Base-by-base conservation (phyloP, 805 yeast genomes). In the Schwanniomyces pseudopolymorphus region DNA sequence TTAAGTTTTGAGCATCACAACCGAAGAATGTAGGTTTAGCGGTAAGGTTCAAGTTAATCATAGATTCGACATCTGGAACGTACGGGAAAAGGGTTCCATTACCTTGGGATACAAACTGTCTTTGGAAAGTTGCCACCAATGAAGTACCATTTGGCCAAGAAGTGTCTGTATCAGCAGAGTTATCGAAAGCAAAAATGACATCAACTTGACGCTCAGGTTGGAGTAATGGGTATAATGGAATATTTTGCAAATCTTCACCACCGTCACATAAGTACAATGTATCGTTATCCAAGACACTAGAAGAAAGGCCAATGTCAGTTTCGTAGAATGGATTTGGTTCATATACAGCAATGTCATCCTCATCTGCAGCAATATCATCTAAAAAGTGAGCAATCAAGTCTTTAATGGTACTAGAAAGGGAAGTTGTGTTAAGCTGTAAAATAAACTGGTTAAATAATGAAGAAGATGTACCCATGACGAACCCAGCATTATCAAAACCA, bases 401-500 rank as follows among this genome's bases (percentile, higher is more conserved):
- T 25, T 58, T 52, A 14, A 69, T 47, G 1, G 57, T 52, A 37
- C 46, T 37, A 7, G 66, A 58, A 33, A 62, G 51, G 13, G 55
- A 41, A 20, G 56, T 57, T 17, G 80, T 61, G 60, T 85, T 82
- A 47, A 86, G 63, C 52, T 77, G 75, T 39, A 85, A 64, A 16
- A 87, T 59, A 43, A 84, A 71, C 61, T 81, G 83, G 60, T 87
- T 89, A 72, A 89, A 89, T 40, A 89, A 66, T 1, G 92, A 75
- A 2, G 96, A 85, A 1, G 96, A 87, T 5, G 96, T 84, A 33
- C 95, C 96, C 67, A 88, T 70, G 26, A 87, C 68, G 59, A 81
- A 90, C 5, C 96, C 95, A 6, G 87, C 84, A 56, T 88, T 88
- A 64, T 90, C 96, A 48, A 77, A 84, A 2, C 92, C 91, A 2